phyloP scores from a whole-genome alignment of 2,329 filamentous ascomycete species.

The Botrytis sinoallii region DNA sequence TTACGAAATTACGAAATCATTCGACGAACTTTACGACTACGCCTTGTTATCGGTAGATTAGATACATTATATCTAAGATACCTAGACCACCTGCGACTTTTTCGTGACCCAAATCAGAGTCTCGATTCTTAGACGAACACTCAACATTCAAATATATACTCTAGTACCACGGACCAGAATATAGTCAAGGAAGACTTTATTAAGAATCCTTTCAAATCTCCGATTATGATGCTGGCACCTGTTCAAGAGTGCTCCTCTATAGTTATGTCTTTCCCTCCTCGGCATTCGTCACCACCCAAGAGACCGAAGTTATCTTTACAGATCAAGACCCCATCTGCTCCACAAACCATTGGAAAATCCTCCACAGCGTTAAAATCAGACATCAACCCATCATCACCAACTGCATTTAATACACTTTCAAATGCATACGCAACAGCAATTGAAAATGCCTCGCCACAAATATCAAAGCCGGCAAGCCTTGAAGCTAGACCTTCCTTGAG shows the following conservation, averaged over 20 bases:
- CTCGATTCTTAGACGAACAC: neutral
- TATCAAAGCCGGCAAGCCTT: slow-evolving; percentile 33
- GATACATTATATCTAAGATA: neutral
- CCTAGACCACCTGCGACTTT: slow-evolving; percentile 13
- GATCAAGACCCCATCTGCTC: slow-evolving; percentile 46
- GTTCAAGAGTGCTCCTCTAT: slow-evolving; percentile 28
- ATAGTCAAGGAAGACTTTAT: neutral
- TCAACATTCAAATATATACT: neutral
- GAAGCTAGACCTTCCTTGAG: slow-evolving; percentile 41
- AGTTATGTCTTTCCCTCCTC: slow-evolving; percentile 33
- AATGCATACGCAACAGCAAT: slow-evolving; percentile 64
- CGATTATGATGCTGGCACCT: slow-evolving; percentile 33
- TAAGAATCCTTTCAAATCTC: slow-evolving; percentile 19
- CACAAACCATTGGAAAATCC: slow-evolving; percentile 42
- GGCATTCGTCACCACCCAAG: slow-evolving; percentile 34
- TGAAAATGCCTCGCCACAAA: slow-evolving; percentile 53
- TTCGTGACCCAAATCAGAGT: slow-evolving; percentile 19
- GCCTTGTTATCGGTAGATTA: neutral
- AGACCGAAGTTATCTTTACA: slow-evolving; percentile 55
- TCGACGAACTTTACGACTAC: slow-evolving; percentile 3
- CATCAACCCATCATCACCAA: slow-evolving; percentile 57
- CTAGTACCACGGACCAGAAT: neutral
- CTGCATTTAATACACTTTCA: slow-evolving; percentile 63
- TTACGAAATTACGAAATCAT: slow-evolving; percentile 12
- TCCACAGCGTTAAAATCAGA: slow-evolving; percentile 45